phyloP scores from a whole-genome alignment of 768 basidiomycete genomes.

The Cystofilobasidium macerans region DNA sequence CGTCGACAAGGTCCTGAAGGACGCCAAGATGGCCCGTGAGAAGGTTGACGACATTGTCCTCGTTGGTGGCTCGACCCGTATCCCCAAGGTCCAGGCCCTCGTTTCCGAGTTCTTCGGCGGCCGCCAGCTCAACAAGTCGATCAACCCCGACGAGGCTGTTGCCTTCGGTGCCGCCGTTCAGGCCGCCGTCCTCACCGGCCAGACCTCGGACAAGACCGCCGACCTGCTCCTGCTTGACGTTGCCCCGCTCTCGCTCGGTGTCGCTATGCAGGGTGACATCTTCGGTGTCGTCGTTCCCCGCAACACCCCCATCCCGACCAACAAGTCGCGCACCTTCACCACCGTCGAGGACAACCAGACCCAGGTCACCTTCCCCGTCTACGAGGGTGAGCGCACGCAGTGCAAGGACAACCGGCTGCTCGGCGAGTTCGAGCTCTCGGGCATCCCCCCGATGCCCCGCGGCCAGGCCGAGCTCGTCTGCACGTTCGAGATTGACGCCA shows the following conservation, averaged over 20 bases:
- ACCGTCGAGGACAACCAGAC: conserved; percentile 99
- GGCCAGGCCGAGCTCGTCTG: conserved; percentile 93
- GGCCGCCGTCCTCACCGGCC: conserved; percentile 95
- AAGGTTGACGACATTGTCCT: conserved; percentile 96
- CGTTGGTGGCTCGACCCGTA: conserved; percentile 99
- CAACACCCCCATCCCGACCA: conserved; percentile 98
- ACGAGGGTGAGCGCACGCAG: conserved; percentile 99
- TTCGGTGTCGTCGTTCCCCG: conserved; percentile 99
- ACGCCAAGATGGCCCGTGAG: conserved; percentile 92
- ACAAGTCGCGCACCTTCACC: conserved; percentile 97
- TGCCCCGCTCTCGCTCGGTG: conserved; percentile 94
- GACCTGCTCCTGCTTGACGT: conserved; percentile 98
- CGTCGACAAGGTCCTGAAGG: conserved; percentile 97
- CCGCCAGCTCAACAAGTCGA: conserved; percentile 97
- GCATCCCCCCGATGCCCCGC: conserved; percentile 98
- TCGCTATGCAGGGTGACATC: conserved; percentile 99
- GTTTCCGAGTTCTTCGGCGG: conserved; percentile 98
- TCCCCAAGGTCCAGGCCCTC: conserved; percentile 95
- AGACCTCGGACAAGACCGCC: conserved; percentile 97
- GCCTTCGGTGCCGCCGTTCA: conserved; percentile 99
- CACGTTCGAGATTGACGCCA: conserved; percentile 92
- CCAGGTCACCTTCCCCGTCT: conserved; percentile 94
- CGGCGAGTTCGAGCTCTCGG: conserved; percentile 97
- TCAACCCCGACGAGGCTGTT: conserved; percentile 99
- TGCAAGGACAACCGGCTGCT: conserved; percentile 98